Evolutionary conservation across 345 rosid species (phyloP), one percentile per base, ranked within the genome.

Genomic region (Barbarea vulgaris): DNA sequence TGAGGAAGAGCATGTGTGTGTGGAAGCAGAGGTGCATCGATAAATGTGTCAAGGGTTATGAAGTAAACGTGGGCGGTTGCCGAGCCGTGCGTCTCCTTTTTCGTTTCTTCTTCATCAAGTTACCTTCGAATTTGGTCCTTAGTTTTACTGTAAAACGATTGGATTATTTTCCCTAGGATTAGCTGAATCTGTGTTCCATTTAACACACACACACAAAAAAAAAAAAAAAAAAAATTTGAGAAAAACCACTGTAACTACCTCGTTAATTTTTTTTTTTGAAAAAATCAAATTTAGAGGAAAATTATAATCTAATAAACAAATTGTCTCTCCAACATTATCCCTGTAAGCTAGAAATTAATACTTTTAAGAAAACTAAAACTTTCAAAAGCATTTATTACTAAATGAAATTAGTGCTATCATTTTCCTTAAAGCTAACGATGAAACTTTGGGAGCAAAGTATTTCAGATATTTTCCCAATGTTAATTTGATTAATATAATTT

Each of bases 11-110:
- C 81, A 84, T 79, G 86, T 81, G 85, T 71, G 83, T 76, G 66
- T 51, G 81, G 65, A 61, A 76, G 76, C 56, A 63, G 69, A 78
- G 71, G 57, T 17, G 78, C 69, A 64, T 61, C 78, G 70, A 74
- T 63, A 53, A 13, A 50, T 67, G 78, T 66, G 77, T 30, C 1
- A 71, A 55, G 19, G 57, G 46, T 37, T 34, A 14, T 24, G 39
- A 70, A 82, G 70, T 57, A 70, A 84, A 89, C 95, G 90, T 84
- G 91, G 88, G 86, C 87, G 87, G 91, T 86, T 81, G 79, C 81
- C 81, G 81, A 84, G 83, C 81, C 89, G 84, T 70, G 72, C 72
- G 72, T 70, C 65, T 70, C 70, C 59, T 69, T 69, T 69, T 76
- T 51, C 60, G 75, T 77, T 77, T 57, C 67, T 48, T 77, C 65